phyloP scores from a whole-genome alignment of 345 rosid genomes.

The Citrus australasica region DNA sequence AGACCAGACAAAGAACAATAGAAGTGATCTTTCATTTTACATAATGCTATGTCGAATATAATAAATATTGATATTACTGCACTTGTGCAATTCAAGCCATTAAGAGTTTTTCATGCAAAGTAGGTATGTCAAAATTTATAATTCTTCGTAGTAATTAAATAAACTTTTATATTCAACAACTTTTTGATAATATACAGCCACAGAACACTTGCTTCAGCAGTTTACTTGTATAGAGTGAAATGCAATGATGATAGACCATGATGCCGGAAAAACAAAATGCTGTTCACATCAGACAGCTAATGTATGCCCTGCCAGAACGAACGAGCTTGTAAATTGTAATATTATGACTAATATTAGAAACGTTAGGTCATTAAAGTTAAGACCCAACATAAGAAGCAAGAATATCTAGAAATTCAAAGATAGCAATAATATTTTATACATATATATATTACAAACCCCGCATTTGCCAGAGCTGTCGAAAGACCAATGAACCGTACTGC shows the following conservation, averaged over 20 bases:
- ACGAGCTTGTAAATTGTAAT: background rate
- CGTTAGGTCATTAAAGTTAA: background rate
- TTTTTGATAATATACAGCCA: background rate
- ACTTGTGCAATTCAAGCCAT: too few species aligned
- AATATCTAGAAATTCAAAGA: background rate
- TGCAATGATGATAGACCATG: background rate
- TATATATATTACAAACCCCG: slow-evolving; percentile 49
- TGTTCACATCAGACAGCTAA: background rate
- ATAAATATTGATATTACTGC: too few species aligned
- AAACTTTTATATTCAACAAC: background rate
- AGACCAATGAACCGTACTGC: slow-evolving; percentile 89
- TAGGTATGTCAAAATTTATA: background rate
- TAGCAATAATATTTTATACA: background rate
- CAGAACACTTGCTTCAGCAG: background rate
- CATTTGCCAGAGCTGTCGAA: slow-evolving; percentile 97
- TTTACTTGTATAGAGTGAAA: background rate
- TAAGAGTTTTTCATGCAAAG: background rate
- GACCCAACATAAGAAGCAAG: slow-evolving; percentile 3
- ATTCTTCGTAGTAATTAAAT: background rate
- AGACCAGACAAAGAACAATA: background rate
- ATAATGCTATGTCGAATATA: background rate
- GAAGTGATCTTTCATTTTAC: background rate
- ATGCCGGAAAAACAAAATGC: background rate
- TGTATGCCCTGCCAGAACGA: background rate
- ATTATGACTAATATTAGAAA: background rate